Evolutionary conservation across 2,329 filamentous ascomycete genomes (phyloP), one percentile per base, ranked within the genome.

Genomic region (Coniochaeta prunicola): DNA sequence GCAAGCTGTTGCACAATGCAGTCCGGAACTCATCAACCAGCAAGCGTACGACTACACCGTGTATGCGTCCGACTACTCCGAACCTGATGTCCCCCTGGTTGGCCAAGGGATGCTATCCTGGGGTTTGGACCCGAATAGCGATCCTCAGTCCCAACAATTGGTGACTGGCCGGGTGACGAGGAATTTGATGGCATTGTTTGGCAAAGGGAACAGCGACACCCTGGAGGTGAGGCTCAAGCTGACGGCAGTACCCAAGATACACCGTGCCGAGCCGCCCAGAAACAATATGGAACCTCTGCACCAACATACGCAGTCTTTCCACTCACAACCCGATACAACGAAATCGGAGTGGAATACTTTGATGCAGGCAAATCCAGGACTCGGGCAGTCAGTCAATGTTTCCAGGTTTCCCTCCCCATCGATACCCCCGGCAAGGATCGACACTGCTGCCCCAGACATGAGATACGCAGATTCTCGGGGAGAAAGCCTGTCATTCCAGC

Each of bases 61-160:
- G 59, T 99, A 99, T 74, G 92, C 93, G 31, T 91, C 91, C 76
- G 94, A 99, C 73, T 97, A 93, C 73, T 97, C 94, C 13, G 94
- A 99, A 74, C 90, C 90, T 63, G 92, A 97, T 69, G 91, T 88
- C 19, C 94, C 96, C 57, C 81, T 97, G 59, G 93, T 97, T 26
- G 94, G 94, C 24, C 93, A 99, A 73, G 94, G 96, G 57, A 91
- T 97, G 86, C 80, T 99, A 21, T 97, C 94, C 38, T 89, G 89
- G 83, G 85, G 88, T 24, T 79, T 97, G 53, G 84, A 69, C 19
- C 76, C 79, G 28, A 79, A 79, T 56, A 80, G 85, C 59, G 81
- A 87, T 65, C 85, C 85, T n/a, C 62, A 65, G 55, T 62, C 63
- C 13, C 85, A 88, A 68, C 79, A 77, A 62, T 78, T 92, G 74